Conservation (phyloP, 1,284 basidiomycete species). For the Trichosporon sp. region DNA sequence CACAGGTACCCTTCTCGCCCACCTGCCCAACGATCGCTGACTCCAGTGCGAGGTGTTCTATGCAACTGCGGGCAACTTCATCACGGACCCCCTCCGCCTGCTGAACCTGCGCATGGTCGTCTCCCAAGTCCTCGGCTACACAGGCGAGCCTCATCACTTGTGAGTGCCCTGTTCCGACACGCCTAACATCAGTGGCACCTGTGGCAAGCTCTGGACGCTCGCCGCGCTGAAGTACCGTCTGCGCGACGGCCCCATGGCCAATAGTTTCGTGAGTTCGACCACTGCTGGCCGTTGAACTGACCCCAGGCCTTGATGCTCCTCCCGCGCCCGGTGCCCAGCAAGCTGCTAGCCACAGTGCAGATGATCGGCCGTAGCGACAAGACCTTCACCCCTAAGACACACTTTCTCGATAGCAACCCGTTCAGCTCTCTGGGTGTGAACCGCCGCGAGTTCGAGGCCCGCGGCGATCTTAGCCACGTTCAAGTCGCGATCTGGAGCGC, state of each 20-base stretch:
- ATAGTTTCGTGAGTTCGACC: constrained; percentile 24
- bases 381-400: constrained; percentile 24
- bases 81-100: constrained; percentile 22
- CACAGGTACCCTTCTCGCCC: too few species aligned
- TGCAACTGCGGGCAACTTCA: constrained; percentile 27
- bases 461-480: constrained; percentile 21
- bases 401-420: constrained; percentile 30
- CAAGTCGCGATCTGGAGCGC: constrained; percentile 26
- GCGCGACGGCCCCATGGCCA: constrained; percentile 31
- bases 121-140: constrained; percentile 26
- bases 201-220: constrained; percentile 32
- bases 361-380: constrained; percentile 27
- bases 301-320: constrained; percentile 30
- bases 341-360: constrained; percentile 22
- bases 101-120: constrained; percentile 15
- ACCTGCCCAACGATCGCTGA: not conserved
- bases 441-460: constrained; percentile 23
- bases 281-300: not conserved
- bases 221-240: constrained; percentile 30
- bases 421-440: constrained; percentile 26
- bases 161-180: not conserved
- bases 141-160: constrained; percentile 25
- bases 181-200: constrained; percentile 26
- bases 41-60: constrained; percentile 32
- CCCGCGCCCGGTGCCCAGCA: constrained; percentile 26